phyloP scores from a whole-genome alignment of 2,329 filamentous ascomycete genomes.

The Bertia moriformis region DNA sequence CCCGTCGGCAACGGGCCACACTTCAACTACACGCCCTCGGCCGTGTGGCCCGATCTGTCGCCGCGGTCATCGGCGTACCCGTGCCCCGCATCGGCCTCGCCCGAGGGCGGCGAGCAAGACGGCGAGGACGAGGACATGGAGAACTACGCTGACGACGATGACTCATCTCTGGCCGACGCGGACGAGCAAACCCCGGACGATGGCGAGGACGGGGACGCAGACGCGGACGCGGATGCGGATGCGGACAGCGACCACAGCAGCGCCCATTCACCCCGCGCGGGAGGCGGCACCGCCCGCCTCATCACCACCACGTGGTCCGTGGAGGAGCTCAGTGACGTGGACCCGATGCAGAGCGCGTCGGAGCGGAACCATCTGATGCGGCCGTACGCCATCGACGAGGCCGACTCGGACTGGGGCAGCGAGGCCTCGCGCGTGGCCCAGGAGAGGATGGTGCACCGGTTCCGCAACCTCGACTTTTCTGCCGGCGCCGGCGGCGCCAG shows the following conservation, averaged over 20 bases:
- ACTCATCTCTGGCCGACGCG: too few relatives aligned
- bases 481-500: too few relatives aligned
- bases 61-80: background rate
- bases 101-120: background rate
- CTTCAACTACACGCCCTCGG: background rate
- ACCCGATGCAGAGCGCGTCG: slow-evolving; percentile 26
- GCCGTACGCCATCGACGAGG: slow-evolving; percentile 30
- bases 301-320: slow-evolving; percentile 10
- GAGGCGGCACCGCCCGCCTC: background rate
- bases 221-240: background rate
- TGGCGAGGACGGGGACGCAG: background rate
- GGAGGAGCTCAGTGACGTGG: slow-evolving; percentile 28
- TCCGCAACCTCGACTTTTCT: slow-evolving; percentile 29
- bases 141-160: background rate
- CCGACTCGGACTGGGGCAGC: slow-evolving; percentile 23
- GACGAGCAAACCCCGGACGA: too few relatives aligned
- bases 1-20: background rate
- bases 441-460: slow-evolving; percentile 25
- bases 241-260: too few relatives aligned
- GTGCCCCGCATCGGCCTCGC: background rate
- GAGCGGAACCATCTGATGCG: slow-evolving; percentile 25
- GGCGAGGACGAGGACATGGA: background rate
- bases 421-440: slow-evolving; percentile 14
- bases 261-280: background rate
- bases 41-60: background rate